Percentiles rank a stretch among this genome's conserved stretches.
Evolutionary conservation across 768 basidiomycete genomes (phyloP).

Genomic region (Lyophyllum semitale): DNA sequence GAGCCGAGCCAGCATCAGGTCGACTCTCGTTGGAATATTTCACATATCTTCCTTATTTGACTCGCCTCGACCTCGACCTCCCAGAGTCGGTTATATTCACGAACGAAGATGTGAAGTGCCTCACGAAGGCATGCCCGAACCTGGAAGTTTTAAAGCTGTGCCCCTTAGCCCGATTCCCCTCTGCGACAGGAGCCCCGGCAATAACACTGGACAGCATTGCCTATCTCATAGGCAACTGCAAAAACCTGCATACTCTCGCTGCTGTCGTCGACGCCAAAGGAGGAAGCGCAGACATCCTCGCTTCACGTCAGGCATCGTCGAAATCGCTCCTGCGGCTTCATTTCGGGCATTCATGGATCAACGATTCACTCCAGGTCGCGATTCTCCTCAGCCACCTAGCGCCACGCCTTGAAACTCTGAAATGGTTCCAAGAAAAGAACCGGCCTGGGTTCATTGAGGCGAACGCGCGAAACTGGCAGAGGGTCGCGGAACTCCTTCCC

Average conservation of each 20-base stretch:
- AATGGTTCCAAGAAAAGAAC: conserved; percentile 80
- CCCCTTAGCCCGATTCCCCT: conserved; percentile 66
- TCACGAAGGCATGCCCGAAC: conserved; percentile 65
- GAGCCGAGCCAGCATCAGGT: conserved; percentile 60
- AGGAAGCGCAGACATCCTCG: conserved; percentile 46
- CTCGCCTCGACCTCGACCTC: conserved; percentile 75
- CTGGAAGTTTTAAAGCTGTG: conserved; percentile 71
- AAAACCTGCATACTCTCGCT: conserved; percentile 62
- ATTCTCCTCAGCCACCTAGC: conserved; percentile 78
- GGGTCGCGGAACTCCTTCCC: conserved; percentile 68
- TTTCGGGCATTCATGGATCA: conserved; percentile 74
- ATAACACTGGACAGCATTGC: conserved; percentile 67
- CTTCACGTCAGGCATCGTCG: conserved; percentile 53
- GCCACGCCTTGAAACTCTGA: conserved; percentile 68
- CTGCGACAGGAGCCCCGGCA: conserved; percentile 49
- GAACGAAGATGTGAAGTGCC: conserved; percentile 55
- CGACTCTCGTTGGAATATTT: conserved; percentile 66
- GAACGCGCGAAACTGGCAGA: conserved; percentile 71
- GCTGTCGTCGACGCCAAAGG: conserved; percentile 63
- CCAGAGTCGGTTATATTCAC: conserved; percentile 74
- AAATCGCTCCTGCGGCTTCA: conserved; percentile 69
- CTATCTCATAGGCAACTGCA: conserved; percentile 58
- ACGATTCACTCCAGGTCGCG: conserved; percentile 67
- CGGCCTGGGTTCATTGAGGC: conserved; percentile 69
- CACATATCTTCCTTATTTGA: conserved; percentile 51